Evolutionary conservation across 495 filamentous ascomycete species (phyloP).

Genomic region (Neurospora tetraspora): DNA sequence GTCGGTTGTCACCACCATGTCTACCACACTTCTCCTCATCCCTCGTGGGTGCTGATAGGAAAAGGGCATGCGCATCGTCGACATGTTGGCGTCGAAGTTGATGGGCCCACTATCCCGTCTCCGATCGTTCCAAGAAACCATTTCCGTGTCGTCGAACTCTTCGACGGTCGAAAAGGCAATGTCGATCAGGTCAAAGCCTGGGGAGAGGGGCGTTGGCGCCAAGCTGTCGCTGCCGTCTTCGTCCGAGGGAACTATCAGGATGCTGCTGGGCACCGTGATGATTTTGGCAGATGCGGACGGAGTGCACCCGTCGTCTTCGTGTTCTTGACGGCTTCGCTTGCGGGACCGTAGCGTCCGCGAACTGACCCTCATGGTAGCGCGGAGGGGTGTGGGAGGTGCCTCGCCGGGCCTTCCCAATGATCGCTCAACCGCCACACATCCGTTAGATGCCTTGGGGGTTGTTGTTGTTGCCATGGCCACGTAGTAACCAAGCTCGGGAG

Average conservation of each 20-base stretch:
- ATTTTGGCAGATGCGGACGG: neutral
- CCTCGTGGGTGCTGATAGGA: neutral
- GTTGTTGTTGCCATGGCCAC: neutral
- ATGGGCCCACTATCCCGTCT: neutral
- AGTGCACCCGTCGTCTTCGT: neutral
- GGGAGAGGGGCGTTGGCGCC: neutral
- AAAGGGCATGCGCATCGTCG: conserved; percentile 11
- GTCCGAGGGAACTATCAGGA: neutral
- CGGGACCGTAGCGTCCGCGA: neutral
- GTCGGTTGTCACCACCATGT: neutral
- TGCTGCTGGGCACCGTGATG: neutral
- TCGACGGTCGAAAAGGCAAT: neutral
- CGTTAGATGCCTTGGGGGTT: conserved; percentile 1
- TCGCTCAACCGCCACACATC: conserved; percentile 13
- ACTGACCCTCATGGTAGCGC: neutral
- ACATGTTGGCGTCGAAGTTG: conserved; percentile 1
- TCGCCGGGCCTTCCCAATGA: neutral
- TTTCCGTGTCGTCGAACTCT: neutral
- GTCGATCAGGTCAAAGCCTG: neutral
- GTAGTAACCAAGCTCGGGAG: neutral
- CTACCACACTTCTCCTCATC: neutral
- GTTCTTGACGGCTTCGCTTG: neutral
- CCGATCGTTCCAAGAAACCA: neutral
- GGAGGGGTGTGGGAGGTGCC: neutral
- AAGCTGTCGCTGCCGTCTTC: neutral